Conservation (phyloP, 805 yeast species). For the Metschnikowia dekortorum region DNA sequence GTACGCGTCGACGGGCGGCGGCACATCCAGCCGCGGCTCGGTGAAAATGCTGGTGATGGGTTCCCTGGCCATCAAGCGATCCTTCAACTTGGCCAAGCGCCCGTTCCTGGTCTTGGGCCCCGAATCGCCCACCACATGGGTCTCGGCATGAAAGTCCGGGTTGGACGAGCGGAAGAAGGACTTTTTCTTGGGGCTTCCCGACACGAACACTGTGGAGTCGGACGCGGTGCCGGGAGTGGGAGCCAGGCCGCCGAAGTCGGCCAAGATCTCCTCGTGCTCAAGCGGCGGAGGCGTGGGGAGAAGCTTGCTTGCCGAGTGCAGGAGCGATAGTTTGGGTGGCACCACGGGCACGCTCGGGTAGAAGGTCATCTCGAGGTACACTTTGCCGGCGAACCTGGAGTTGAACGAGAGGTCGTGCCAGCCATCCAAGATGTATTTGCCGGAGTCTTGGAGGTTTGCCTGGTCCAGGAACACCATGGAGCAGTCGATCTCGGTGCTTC, state of each 20-base stretch:
- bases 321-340: slow-evolving; percentile 32
- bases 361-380: slow-evolving; percentile 88
- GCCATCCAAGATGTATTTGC: slow-evolving; percentile 70
- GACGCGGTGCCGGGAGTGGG: slow-evolving; percentile 7
- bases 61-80: slow-evolving; percentile 32
- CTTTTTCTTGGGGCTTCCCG: slow-evolving; percentile 3
- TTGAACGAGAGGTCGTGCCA: slow-evolving; percentile 75
- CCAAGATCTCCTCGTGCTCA: slow-evolving; percentile 2
- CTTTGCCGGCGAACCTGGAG: slow-evolving; percentile 78
- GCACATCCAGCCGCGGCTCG: neutral
- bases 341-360: slow-evolving; percentile 55
- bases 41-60: slow-evolving; percentile 24
- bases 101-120: slow-evolving; percentile 20
- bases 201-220: slow-evolving; percentile 13
- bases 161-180: slow-evolving; percentile 10
- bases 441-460: slow-evolving; percentile 45
- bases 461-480: slow-evolving; percentile 55
- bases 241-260: slow-evolving; percentile 9
- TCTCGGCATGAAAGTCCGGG: slow-evolving; percentile 6
- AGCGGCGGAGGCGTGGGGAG: slow-evolving; percentile 10
- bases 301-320: slow-evolving; percentile 1
- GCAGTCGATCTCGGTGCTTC: slow-evolving; percentile 75
- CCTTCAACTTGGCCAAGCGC: slow-evolving; percentile 29
- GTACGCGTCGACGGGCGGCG: neutral
- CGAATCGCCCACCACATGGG: slow-evolving; percentile 13